Evolutionary conservation across 345 rosid genomes (phyloP), one percentile per base, ranked within the genome.

Genomic region (Boechera stricta): DNA sequence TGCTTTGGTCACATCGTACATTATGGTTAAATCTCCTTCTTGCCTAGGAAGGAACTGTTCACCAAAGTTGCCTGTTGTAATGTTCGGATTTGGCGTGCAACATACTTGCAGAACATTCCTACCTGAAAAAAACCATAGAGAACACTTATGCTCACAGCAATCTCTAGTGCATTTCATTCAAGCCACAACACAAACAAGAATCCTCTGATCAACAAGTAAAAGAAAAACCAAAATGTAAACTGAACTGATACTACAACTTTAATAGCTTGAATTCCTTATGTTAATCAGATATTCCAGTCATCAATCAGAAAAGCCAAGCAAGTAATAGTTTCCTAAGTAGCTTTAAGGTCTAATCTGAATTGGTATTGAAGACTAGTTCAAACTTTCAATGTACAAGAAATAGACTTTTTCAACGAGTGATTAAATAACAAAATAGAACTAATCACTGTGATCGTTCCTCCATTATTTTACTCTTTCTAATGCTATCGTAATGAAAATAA

Each of bases 11-110:
- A 95, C 95, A 74, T 95, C 98, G 29, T 95, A 95, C 92, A 87
- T 88, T 26, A 95, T 87, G 5, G 91, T 88, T 64, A 95, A 91
- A 77, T 92, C 99, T 9, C 99, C 98, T 32, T 71, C 76, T 79
- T 83, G 87, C 51, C 93, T 88, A 1, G 91, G 90, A 67, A 86
- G 64, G 78, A 85, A 89, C 74, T 79, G 85, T 3, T 79, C 88
- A 7, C 60, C 84, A 9, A 80, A 80, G 69, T 75, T 56, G 35
- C 62, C 82, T 32, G 90, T 28, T 76, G 69, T 86, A 32, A 64
- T 70, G 5, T 78, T 82, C 7, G 54, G 41, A 16, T 84, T 85
- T 32, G 63, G 85, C 47, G 59, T 82, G 81, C 99, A 95, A 56
- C 99, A 95, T 56, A 86, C 85, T 64, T 83, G 83, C 86, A 92